phyloP scores from a whole-genome alignment of 345 rosid species.

The Hypericum androsaemum region DNA sequence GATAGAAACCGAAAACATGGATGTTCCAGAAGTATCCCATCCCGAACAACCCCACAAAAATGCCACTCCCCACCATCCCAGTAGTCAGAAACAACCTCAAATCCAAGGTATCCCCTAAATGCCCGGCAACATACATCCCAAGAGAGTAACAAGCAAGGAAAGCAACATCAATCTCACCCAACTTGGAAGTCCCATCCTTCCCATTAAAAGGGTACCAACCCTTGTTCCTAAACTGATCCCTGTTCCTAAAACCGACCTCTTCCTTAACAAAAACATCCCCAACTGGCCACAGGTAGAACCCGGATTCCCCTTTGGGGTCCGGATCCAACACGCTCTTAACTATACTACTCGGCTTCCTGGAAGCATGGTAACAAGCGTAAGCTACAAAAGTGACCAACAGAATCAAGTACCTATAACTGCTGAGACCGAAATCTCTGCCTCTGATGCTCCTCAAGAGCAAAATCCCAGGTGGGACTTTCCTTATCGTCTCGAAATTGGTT shows the following conservation, averaged over 20 bases:
- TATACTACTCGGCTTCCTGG: conserved; percentile 84
- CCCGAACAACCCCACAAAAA: conserved; percentile 79
- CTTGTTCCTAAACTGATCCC: conserved; percentile 2
- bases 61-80: conserved; percentile 90
- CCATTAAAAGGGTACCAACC: conserved; percentile 88
- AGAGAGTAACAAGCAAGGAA: conserved; percentile 77
- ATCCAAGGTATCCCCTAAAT: conserved; percentile 82
- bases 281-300: conserved; percentile 48
- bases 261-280: conserved; percentile 47
- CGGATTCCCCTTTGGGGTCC: conserved; percentile 20
- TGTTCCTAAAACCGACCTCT: conserved; percentile 4
- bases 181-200: conserved; percentile 55
- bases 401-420: conserved; percentile 53
- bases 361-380: conserved; percentile 84
- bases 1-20: conserved; percentile 58
- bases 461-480: conserved; percentile 70
- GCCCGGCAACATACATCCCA: conserved; percentile 89
- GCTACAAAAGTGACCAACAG: conserved; percentile 78
- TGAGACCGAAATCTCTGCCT: conserved; percentile 59
- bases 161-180: conserved; percentile 89
- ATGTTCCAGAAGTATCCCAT: conserved; percentile 81
- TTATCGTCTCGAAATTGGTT: conserved; percentile 17
- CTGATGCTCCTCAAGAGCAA: conserved; percentile 39
- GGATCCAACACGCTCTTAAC: conserved; percentile 84
- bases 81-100: conserved; percentile 68